phyloP scores from a whole-genome alignment of 495 filamentous ascomycete genomes.

The Penicillium simplicissimum region DNA sequence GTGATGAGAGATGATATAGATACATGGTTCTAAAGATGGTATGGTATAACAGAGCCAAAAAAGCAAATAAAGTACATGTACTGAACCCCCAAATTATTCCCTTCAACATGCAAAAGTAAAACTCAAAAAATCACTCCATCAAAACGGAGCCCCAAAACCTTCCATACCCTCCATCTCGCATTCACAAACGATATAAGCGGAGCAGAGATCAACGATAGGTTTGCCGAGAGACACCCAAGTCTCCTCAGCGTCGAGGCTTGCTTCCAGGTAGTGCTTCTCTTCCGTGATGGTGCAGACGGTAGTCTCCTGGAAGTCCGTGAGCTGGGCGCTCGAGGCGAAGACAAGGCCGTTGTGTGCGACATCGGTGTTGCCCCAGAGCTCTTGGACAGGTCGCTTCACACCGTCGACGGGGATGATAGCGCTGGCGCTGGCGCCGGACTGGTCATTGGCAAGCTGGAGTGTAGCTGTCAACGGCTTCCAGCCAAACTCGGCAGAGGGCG shows the following conservation, averaged over 20 bases:
- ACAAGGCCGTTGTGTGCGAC: conserved; percentile 23
- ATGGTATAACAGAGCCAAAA: not conserved
- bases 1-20: not conserved
- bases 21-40: not conserved
- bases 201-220: conserved; percentile 20
- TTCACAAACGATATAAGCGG: conserved; percentile 21
- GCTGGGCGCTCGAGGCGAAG: conserved; percentile 27
- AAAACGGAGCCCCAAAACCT: not conserved
- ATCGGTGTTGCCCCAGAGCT: conserved; percentile 27
- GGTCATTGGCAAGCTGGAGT: conserved; percentile 28
- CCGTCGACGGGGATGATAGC: conserved; percentile 24
- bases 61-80: not conserved
- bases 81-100: not conserved
- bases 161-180: conserved; percentile 18
- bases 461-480: conserved; percentile 15
- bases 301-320: conserved; percentile 20
- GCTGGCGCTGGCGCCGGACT: conserved; percentile 23
- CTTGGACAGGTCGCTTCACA: conserved; percentile 21
- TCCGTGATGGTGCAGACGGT: conserved; percentile 24
- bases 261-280: conserved; percentile 2
- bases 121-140: not conserved
- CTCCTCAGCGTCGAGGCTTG: conserved; percentile 9
- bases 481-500: conserved; percentile 10
- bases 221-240: conserved; percentile 15
- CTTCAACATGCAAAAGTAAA: not conserved